A percentile compares a stretch with the other conserved stretches of the same genome.
Conservation (phyloP, 306 rosid genomes). For the Acmispon strigosus region DNA sequence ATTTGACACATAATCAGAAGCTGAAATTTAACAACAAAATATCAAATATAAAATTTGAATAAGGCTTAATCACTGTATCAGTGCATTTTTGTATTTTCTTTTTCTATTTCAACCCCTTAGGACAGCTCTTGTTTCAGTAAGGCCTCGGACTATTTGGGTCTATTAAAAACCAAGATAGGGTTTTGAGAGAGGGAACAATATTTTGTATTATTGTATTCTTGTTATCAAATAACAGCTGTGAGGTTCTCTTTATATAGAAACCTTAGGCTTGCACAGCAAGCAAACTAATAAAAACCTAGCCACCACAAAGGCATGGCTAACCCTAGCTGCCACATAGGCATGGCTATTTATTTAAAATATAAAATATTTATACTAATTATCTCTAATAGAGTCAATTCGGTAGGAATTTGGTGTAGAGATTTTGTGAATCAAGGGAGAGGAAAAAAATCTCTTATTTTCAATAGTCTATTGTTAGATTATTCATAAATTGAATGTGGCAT, state of each 20-base stretch:
- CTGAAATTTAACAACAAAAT: neutral
- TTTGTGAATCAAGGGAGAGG: neutral
- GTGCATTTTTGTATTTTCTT: neutral
- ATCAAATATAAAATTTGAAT: neutral
- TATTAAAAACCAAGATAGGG: too few species aligned
- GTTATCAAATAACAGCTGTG: too few species aligned
- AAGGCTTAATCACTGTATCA: neutral
- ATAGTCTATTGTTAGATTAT: neutral
- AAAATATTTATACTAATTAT: too few species aligned
- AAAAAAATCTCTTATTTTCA: too few species aligned
- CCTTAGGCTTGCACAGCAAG: too few species aligned
- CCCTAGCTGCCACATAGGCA: too few species aligned
- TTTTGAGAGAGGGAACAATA: too few species aligned
- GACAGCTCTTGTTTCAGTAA: neutral
- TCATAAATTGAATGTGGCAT: constrained; percentile 6
- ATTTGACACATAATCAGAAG: neutral
- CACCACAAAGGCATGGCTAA: too few species aligned
- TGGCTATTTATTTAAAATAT: too few species aligned
- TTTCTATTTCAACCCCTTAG: neutral
- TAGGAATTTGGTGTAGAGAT: neutral
- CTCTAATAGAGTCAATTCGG: neutral
- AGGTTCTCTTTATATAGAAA: too few species aligned
- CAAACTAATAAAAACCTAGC: too few species aligned
- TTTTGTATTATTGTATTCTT: too few species aligned
- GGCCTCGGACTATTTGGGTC: neutral